Conservation (phyloP, 306 rosid genomes). For the Acacia confusa region DNA sequence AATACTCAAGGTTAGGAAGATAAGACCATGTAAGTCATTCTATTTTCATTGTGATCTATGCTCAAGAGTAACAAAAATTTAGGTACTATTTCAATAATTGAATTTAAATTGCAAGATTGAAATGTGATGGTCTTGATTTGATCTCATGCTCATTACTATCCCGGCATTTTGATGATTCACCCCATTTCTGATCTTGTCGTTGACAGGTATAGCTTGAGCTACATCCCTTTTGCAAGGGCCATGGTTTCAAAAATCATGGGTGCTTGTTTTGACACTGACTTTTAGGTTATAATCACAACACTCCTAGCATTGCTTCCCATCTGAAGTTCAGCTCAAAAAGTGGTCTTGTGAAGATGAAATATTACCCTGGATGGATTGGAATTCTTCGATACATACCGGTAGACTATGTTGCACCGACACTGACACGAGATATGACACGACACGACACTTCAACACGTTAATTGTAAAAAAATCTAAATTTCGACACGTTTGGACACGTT, state of each 20-base stretch:
- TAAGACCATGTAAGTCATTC: neutral
- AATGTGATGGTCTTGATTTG: constrained; percentile 7
- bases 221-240: constrained; percentile 74
- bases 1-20: neutral
- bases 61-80: neutral
- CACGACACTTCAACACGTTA: too few relatives aligned
- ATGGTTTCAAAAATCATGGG: constrained; percentile 69
- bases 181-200: constrained; percentile 12
- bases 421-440: too few relatives aligned
- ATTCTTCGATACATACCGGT: constrained; percentile 28
- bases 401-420: too few relatives aligned
- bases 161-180: neutral
- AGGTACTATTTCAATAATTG: neutral
- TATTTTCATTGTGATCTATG: neutral
- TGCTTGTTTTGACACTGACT: constrained; percentile 87
- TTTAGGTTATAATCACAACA: constrained; percentile 42
- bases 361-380: constrained; percentile 16
- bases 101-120: constrained; percentile 3
- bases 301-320: constrained; percentile 22
- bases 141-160: neutral
- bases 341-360: constrained; percentile 12
- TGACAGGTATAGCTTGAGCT: constrained; percentile 80
- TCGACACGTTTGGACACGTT: too few relatives aligned
- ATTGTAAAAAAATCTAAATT: too few relatives aligned
- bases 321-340: constrained; percentile 10